Percentiles rank a stretch among this genome's conserved stretches.
Conservation (phyloP, 164 flowering plant genomes). For the Aristolochia californica region DNA sequence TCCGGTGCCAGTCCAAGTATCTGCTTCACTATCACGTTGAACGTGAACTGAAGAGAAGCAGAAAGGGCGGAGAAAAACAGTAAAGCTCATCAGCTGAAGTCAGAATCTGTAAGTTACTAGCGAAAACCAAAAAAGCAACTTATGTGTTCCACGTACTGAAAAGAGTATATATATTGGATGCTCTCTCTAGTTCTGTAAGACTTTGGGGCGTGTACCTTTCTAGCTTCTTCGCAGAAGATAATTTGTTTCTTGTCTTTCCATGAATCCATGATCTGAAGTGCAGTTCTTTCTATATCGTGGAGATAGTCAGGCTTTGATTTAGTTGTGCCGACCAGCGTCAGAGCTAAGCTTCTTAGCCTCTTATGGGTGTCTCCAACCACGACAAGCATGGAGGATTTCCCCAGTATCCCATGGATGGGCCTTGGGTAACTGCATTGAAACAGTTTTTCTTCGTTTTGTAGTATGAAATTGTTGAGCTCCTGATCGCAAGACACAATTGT, state of each 20-base stretch:
- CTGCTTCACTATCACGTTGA: constrained; percentile 53
- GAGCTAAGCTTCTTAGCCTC: constrained; percentile 34
- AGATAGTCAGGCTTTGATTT: constrained; percentile 37
- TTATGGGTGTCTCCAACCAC: constrained; percentile 58
- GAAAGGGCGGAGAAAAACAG: background rate
- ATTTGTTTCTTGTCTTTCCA: constrained; percentile 36
- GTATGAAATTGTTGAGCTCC: constrained; percentile 57
- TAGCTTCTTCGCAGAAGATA: constrained; percentile 41
- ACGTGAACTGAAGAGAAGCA: constrained; percentile 38
- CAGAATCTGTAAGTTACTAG: no score
- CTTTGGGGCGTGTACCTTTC: constrained; percentile 24
- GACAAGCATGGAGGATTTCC: constrained; percentile 39
- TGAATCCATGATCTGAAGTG: constrained; percentile 31
- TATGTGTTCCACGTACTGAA: no score
- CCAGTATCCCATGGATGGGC: constrained; percentile 56
- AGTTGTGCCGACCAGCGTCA: constrained; percentile 25
- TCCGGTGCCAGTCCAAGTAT: constrained; percentile 43
- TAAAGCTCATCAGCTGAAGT: background rate
- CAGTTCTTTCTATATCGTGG: constrained; percentile 29
- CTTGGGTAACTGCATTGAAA: constrained; percentile 62
- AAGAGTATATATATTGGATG: constrained; percentile 28
- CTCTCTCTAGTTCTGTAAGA: no score
- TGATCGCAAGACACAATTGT: constrained; percentile 71
- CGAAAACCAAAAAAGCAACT: constrained; percentile 19
- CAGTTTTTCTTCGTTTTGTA: constrained; percentile 72